Percentiles rank a stretch among this genome's conserved stretches.
These are phyloP conservation scores for Rosellinia necatrix DNA, from an alignment of 2,329 filamentous ascomycete genomes.

Conservation along the genomic window DNA sequence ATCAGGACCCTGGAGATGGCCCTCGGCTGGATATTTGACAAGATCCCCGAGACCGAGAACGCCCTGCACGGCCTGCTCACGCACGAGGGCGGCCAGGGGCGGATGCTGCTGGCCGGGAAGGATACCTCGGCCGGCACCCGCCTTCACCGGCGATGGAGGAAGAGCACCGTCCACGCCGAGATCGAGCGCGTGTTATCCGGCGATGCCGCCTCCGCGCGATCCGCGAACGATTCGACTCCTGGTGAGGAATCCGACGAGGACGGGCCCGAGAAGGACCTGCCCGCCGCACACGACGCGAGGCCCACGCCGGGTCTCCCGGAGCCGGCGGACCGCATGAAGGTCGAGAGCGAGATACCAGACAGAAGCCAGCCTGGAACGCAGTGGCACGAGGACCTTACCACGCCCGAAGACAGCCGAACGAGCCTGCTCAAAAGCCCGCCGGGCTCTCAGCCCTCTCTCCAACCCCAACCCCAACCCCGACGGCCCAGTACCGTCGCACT, in stretches of 20 bases:
- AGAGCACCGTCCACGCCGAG: conserved; percentile 63
- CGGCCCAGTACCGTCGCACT: conserved; percentile 38
- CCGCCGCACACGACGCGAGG: conserved; percentile 8
- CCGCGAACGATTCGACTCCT: conserved; percentile 40
- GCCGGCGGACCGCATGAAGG: neutral
- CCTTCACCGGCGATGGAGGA: conserved; percentile 66
- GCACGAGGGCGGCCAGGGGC: conserved; percentile 46
- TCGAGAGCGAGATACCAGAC: conserved; percentile 1
- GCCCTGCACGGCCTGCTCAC: conserved; percentile 60
- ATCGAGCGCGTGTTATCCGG: conserved; percentile 66
- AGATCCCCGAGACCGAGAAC: conserved; percentile 62
- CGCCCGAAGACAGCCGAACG: neutral
- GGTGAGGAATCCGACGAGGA: conserved; percentile 38
- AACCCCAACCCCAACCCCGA: neutral
- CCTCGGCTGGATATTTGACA: conserved; percentile 68
- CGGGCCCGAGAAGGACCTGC: conserved; percentile 34
- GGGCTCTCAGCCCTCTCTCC: neutral
- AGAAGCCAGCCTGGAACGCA: neutral
- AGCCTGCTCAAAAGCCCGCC: neutral
- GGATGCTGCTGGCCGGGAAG: conserved; percentile 56
- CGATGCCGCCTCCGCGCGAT: conserved; percentile 38
- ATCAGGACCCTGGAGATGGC: conserved; percentile 74
- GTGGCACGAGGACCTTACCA: conserved; percentile 2
- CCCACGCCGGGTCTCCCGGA: neutral
- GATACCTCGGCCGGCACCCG: conserved; percentile 54